These are phyloP conservation scores for Coemansia sp. DNA, from an alignment of 192 early-diverging fungal genomes.

Conservation along the genomic window DNA sequence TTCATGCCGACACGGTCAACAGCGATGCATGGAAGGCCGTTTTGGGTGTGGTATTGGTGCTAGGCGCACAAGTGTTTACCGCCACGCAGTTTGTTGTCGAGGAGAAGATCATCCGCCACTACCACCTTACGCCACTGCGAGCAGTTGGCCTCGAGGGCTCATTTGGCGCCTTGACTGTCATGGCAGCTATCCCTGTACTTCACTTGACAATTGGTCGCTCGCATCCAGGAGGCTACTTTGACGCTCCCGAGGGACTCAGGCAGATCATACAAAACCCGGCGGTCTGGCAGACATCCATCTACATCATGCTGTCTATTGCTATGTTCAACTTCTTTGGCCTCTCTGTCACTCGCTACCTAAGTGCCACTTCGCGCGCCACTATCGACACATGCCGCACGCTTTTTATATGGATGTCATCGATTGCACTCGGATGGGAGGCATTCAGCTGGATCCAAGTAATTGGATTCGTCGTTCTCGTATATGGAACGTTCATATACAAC, in stretches of 20 bases:
- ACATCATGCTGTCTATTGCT: constrained; percentile 88
- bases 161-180: constrained; percentile 77
- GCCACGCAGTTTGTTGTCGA: constrained; percentile 96
- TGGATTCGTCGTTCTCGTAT: constrained; percentile 70
- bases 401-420: constrained; percentile 91
- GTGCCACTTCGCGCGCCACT: constrained; percentile 87
- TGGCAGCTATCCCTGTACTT: constrained; percentile 69
- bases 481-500: constrained; percentile 90
- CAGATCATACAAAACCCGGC: constrained; percentile 63
- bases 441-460: constrained; percentile 92
- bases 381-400: constrained; percentile 95
- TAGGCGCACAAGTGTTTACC: constrained; percentile 90
- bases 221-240: constrained; percentile 78
- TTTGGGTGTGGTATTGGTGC: constrained; percentile 78
- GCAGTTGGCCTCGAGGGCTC: constrained; percentile 92
- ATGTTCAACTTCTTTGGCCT: constrained; percentile 97
- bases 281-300: constrained; percentile 71
- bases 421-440: constrained; percentile 91
- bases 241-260: constrained; percentile 68
- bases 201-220: constrained; percentile 65
- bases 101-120: constrained; percentile 84
- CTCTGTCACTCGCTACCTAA: constrained; percentile 78
- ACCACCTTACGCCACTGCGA: constrained; percentile 76
- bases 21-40: constrained; percentile 54
- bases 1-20: constrained; percentile 21